Evolutionary conservation across 1,284 basidiomycete genomes (phyloP).

Genomic region (Malassezia restricta): DNA sequence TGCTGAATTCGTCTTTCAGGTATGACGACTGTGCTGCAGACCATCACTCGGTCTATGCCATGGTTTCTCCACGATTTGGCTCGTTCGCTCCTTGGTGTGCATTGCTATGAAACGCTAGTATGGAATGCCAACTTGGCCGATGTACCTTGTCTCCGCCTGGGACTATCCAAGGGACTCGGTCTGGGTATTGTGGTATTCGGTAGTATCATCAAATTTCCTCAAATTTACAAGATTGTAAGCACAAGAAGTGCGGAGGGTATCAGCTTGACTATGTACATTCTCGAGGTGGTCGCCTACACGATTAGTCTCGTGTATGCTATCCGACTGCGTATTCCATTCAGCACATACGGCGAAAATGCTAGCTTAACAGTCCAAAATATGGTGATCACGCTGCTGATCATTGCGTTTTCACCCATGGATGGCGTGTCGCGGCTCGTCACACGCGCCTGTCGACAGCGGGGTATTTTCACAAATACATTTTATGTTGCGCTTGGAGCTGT

Average conservation of each 20-base stretch:
- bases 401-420: conserved; percentile 33
- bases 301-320: conserved; percentile 71
- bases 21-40: conserved; percentile 48
- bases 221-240: conserved; percentile 54
- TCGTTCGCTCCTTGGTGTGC: conserved; percentile 61
- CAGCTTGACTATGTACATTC: conserved; percentile 50
- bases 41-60: conserved; percentile 55
- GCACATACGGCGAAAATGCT: conserved; percentile 63
- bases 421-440: conserved; percentile 22
- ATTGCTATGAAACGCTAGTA: conserved; percentile 81
- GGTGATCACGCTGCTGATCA: conserved; percentile 40
- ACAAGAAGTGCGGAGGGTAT: conserved; percentile 68
- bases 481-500: conserved; percentile 53
- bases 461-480: conserved; percentile 12
- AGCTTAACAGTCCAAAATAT: conserved; percentile 45
- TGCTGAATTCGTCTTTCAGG: not conserved
- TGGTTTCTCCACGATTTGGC: conserved; percentile 69
- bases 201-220: conserved; percentile 88
- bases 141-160: conserved; percentile 73
- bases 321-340: conserved; percentile 74
- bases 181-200: conserved; percentile 85
- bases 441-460: conserved; percentile 4
- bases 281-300: conserved; percentile 70
- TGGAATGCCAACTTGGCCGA: conserved; percentile 78
- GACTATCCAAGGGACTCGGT: conserved; percentile 80